Evolutionary conservation across 1,284 basidiomycete genomes (phyloP).

Genomic region (Cystobasidium pallidum): DNA sequence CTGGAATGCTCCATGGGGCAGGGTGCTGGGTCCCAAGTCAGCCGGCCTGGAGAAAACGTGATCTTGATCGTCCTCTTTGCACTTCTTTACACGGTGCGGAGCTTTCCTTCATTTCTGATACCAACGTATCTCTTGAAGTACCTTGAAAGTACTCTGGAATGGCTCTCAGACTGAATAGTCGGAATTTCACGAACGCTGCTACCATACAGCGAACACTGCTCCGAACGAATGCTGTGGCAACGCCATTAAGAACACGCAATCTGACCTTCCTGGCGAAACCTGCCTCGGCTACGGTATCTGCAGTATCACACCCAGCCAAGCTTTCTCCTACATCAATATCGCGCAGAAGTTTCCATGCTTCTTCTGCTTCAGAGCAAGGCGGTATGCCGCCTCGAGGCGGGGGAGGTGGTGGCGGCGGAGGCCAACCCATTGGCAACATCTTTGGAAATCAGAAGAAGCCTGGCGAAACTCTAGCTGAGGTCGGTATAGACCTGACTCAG

Average conservation of each 20-base stretch:
- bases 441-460: conserved; percentile 51
- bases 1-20: conserved; percentile 17
- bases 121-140: background rate
- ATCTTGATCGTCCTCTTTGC: conserved; percentile 1
- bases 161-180: conserved; percentile 7
- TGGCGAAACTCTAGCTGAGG: conserved; percentile 51
- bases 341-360: conserved; percentile 24
- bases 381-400: conserved; percentile 14
- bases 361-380: background rate
- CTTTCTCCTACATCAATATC: background rate
- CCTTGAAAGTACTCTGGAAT: background rate
- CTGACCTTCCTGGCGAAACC: conserved; percentile 3
- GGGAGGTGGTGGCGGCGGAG: conserved; percentile 47
- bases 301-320: background rate
- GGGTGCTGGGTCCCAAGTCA: background rate
- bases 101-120: background rate
- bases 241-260: conserved; percentile 1
- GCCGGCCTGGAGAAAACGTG: background rate
- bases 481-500: conserved; percentile 82
- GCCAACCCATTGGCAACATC: conserved; percentile 54
- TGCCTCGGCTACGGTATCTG: background rate
- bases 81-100: background rate
- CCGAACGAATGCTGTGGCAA: background rate
- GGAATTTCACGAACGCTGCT: background rate
- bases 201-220: background rate